These are phyloP conservation scores for Lodderomyces elongisporus DNA, from an alignment of 1,139 yeast species.

Conservation along the genomic window DNA sequence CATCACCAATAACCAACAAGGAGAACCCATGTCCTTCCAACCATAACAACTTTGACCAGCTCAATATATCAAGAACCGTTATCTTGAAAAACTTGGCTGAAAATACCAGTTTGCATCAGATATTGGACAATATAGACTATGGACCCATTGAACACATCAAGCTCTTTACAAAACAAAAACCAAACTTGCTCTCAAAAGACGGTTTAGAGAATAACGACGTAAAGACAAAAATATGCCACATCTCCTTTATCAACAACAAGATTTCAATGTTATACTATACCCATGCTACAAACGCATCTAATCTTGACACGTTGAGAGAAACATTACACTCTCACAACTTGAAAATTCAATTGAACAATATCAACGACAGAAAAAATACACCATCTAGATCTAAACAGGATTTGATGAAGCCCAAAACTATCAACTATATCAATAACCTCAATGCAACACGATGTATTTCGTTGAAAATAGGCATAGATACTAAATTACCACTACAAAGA, in stretches of 20 bases:
- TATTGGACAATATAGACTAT: conserved; percentile 31
- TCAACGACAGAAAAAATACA: conserved; percentile 6
- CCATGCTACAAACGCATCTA: conserved; percentile 25
- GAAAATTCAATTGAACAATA: conserved; percentile 30
- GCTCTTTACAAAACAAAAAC: conserved; percentile 24
- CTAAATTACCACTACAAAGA: too few relatives aligned
- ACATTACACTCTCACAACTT: conserved; percentile 28
- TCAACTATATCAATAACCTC: conserved; percentile 38
- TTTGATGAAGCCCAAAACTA: conserved; percentile 37
- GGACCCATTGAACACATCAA: conserved; percentile 45
- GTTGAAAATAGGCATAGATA: too few relatives aligned
- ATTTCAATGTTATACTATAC: conserved; percentile 33
- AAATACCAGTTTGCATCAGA: conserved; percentile 24
- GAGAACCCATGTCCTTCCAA: too few relatives aligned
- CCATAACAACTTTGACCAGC: conserved; percentile 4
- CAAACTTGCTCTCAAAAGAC: conserved; percentile 12
- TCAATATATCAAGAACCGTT: conserved; percentile 30
- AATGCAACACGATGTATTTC: conserved; percentile 36
- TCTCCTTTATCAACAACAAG: conserved; percentile 38
- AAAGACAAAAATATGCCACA: conserved; percentile 26
- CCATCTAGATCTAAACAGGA: conserved; percentile 21
- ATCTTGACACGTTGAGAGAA: conserved; percentile 23
- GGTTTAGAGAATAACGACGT: background rate
- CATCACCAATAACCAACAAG: background rate
- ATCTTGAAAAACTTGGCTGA: conserved; percentile 28